phyloP scores from a whole-genome alignment of 2,329 filamentous ascomycete genomes.

The Ophiostoma populinum region DNA sequence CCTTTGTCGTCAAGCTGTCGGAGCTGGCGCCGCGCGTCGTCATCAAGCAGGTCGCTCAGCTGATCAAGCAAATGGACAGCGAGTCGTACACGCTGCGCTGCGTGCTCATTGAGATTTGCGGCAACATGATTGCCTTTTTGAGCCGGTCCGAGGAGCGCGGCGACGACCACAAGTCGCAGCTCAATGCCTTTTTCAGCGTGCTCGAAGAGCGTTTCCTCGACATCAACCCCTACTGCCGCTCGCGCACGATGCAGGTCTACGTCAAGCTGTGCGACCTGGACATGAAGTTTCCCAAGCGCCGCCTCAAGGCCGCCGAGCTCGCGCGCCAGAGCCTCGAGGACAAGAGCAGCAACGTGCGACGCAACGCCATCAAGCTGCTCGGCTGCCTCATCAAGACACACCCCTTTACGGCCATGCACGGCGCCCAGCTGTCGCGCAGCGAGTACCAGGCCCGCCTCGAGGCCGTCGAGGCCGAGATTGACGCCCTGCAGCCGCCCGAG shows the following conservation, averaged over 20 bases:
- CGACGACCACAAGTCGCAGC: slow-evolving; percentile 85
- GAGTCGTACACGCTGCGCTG: slow-evolving; percentile 93
- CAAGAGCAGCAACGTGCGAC: slow-evolving; percentile 92
- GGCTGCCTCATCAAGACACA: slow-evolving; percentile 82
- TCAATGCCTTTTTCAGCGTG: slow-evolving; percentile 94
- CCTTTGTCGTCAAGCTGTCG: slow-evolving; percentile 83
- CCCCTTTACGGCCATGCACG: slow-evolving; percentile 83
- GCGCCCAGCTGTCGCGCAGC: slow-evolving; percentile 64
- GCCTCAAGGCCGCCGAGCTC: slow-evolving; percentile 74
- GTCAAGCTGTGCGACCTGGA: slow-evolving; percentile 85
- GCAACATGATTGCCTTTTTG: slow-evolving; percentile 81
- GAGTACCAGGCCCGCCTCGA: slow-evolving; percentile 77
- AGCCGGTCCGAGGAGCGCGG: slow-evolving; percentile 81
- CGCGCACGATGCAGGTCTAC: slow-evolving; percentile 82
- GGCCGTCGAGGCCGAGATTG: slow-evolving; percentile 65
- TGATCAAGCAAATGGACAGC: slow-evolving; percentile 89
- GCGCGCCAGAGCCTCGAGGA: slow-evolving; percentile 84
- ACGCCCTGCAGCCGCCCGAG: slow-evolving; percentile 62
- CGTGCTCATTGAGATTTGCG: slow-evolving; percentile 90
- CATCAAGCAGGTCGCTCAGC: slow-evolving; percentile 91
- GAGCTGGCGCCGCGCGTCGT: slow-evolving; percentile 82
- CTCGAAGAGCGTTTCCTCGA: slow-evolving; percentile 92
- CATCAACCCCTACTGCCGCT: slow-evolving; percentile 90
- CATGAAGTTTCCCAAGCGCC: slow-evolving; percentile 83
- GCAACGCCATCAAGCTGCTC: slow-evolving; percentile 87